phyloP scores from a whole-genome alignment of 768 basidiomycete species.

The Russula foetens region DNA sequence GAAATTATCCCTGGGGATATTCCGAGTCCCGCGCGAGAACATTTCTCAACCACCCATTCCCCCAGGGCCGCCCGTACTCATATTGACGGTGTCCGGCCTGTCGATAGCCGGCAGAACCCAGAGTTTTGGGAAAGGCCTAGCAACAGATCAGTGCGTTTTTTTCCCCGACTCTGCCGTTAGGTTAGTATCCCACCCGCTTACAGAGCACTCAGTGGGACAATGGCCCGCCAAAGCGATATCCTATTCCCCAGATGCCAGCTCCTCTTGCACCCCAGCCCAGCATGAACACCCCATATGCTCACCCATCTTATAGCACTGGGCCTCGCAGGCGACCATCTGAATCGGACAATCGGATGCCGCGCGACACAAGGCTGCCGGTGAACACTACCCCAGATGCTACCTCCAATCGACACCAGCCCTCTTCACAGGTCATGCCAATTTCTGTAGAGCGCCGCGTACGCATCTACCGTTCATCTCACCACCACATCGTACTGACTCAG shows the following conservation, averaged over 20 bases:
- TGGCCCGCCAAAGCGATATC: constrained; percentile 5
- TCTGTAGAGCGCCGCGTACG: constrained; percentile 1
- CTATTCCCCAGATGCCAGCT: constrained; percentile 10
- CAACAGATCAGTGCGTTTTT: background rate
- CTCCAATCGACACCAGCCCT: background rate
- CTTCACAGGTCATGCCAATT: background rate
- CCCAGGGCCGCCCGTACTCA: background rate
- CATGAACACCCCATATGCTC: background rate
- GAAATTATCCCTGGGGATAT: background rate
- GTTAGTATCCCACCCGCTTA: background rate
- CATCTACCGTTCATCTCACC: background rate
- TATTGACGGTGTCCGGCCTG: background rate
- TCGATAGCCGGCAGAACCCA: background rate
- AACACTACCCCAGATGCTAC: background rate
- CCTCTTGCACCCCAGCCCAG: constrained; percentile 8
- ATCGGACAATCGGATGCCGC: background rate
- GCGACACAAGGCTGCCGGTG: background rate
- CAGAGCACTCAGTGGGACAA: background rate
- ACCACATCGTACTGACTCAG: background rate
- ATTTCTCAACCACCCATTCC: background rate
- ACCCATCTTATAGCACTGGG: background rate
- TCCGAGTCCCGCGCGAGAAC: background rate
- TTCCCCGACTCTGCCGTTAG: background rate
- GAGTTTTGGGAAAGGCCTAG: background rate
- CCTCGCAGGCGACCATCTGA: background rate